phyloP scores from a whole-genome alignment of 2,329 filamentous ascomycete genomes.

The Colletotrichum coccodes region DNA sequence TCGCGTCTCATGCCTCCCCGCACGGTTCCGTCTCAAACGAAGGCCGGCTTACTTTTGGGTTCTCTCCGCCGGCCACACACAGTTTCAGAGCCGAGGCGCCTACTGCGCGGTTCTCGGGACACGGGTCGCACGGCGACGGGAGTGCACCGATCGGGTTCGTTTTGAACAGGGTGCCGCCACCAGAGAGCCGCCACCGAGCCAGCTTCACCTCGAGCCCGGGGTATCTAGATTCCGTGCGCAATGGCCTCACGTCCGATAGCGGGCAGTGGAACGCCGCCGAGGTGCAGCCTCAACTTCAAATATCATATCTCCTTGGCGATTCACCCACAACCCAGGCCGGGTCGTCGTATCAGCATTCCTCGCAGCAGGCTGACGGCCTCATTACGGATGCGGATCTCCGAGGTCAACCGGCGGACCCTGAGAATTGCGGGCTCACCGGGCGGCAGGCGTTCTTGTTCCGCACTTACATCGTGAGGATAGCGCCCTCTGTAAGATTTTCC shows the following conservation, averaged over 20 bases:
- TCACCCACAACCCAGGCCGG: slow-evolving; percentile 13
- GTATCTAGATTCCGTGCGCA: slow-evolving; percentile 1
- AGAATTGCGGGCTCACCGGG: slow-evolving; percentile 17
- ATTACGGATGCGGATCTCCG: not conserved
- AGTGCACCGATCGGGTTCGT: slow-evolving; percentile 25
- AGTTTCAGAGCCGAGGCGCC: not conserved
- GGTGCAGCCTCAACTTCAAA: slow-evolving; percentile 22
- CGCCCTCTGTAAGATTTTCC: slow-evolving; percentile 4
- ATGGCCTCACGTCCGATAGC: not conserved
- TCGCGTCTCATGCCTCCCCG: slow-evolving; percentile 6
- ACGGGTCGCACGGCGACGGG: slow-evolving; percentile 20
- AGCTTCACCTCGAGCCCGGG: slow-evolving; percentile 1
- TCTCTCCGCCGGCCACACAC: not conserved
- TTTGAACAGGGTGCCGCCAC: slow-evolving; percentile 11
- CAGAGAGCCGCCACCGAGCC: not conserved
- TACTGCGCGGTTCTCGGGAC: slow-evolving; percentile 11
- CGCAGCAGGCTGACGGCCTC: not conserved
- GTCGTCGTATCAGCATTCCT: not conserved
- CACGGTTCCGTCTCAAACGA: not conserved
- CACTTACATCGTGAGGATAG: slow-evolving; percentile 26
- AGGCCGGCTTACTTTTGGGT: not conserved
- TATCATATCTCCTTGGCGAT: slow-evolving; percentile 18
- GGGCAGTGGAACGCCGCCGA: not conserved
- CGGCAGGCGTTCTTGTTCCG: slow-evolving; percentile 23
- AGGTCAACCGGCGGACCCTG: not conserved